Evolutionary conservation across 163 green algal genomes (phyloP).

Genomic region (Coccomyxa subellipsoidea): DNA sequence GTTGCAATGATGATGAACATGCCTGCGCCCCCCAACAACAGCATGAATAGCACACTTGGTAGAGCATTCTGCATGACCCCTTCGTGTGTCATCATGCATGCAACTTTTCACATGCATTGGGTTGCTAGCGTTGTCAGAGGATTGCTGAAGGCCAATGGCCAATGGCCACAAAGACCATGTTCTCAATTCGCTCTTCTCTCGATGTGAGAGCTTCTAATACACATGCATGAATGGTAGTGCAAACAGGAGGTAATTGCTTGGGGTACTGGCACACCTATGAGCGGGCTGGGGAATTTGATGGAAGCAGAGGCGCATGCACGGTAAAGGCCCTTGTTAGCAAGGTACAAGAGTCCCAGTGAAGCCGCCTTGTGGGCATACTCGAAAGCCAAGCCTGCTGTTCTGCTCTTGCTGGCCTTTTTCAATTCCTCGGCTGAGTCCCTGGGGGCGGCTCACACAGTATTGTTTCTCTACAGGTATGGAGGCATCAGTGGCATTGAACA

Average conservation of each 20-base stretch:
- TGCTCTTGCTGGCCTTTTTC: background rate
- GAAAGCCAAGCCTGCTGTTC: background rate
- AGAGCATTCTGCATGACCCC: too few relatives aligned
- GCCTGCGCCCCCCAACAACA: slow-evolving; percentile 30
- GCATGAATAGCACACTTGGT: too few relatives aligned
- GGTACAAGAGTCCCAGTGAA: background rate
- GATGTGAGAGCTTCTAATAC: background rate
- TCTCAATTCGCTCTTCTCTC: background rate
- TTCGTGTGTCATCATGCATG: too few relatives aligned
- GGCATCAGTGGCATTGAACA: too few relatives aligned
- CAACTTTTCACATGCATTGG: too few relatives aligned
- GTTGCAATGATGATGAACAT: slow-evolving; percentile 65
- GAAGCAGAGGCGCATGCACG: slow-evolving; percentile 25
- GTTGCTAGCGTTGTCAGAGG: too few relatives aligned
- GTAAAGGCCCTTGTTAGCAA: background rate
- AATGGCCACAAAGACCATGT: too few relatives aligned
- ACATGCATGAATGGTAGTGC: background rate
- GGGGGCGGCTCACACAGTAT: too few relatives aligned
- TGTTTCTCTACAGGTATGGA: too few relatives aligned
- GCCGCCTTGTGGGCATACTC: background rate
- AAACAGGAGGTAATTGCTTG: too few relatives aligned
- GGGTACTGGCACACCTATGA: slow-evolving; percentile 30
- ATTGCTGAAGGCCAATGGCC: too few relatives aligned
- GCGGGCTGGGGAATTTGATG: slow-evolving; percentile 56
- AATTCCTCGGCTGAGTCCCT: background rate